Percentiles rank a stretch among this genome's conserved stretches.
Conservation (phyloP, 23 red algal species). For the Chondrus crispus region DNA sequence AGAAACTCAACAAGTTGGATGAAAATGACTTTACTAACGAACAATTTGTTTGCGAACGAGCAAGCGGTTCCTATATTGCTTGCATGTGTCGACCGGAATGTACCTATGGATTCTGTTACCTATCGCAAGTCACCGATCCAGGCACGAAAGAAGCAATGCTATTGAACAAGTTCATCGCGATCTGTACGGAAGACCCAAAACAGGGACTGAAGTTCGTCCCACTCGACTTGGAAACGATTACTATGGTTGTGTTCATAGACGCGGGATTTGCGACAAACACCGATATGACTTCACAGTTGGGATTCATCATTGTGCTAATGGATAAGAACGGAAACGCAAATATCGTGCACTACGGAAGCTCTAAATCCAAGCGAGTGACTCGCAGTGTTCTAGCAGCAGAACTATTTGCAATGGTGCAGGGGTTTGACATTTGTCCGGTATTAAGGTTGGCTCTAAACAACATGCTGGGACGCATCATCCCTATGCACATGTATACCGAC, state of each 20-base stretch:
- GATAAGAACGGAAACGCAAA: not conserved
- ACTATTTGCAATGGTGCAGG: conserved; percentile 1
- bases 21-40: not conserved
- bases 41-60: not conserved
- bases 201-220: not conserved
- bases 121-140: not conserved
- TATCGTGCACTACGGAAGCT: conserved; percentile 6
- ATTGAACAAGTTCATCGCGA: not conserved
- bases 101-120: not conserved
- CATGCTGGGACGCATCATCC: not conserved
- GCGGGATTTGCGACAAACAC: conserved; percentile 1
- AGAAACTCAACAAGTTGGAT: not conserved
- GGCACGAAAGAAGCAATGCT: not conserved
- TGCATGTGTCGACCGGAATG: not conserved
- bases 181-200: not conserved
- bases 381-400: not conserved
- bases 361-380: not conserved
- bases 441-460: not conserved
- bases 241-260: not conserved
- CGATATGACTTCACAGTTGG: conserved; percentile 11
- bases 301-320: not conserved
- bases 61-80: conserved; percentile 1
- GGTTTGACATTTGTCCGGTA: not conserved
- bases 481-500: conserved; percentile 9
- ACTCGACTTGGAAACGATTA: not conserved